A percentile compares a stretch with the other conserved stretches of the same genome.
These are phyloP conservation scores for Hura crepitans DNA, from an alignment of 441 rosid species.

Conservation along the genomic window DNA sequence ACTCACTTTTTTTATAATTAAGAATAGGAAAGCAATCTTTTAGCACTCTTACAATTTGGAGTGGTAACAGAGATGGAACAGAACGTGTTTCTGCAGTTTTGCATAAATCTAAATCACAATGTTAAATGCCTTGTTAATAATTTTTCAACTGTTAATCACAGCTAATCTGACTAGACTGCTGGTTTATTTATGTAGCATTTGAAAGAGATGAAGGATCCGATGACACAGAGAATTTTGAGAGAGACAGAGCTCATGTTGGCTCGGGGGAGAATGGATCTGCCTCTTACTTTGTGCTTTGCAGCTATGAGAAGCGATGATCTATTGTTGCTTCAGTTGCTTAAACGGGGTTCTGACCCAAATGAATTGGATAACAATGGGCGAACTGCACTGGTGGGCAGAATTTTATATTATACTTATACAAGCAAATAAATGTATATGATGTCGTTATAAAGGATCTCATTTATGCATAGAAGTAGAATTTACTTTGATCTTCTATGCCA, in stretches of 20 bases:
- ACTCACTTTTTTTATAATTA: too few relatives aligned
- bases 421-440: not conserved
- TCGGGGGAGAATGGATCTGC: slow-evolving; percentile 66
- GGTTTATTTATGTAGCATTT: slow-evolving; percentile 42
- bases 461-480: too few relatives aligned
- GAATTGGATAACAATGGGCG: slow-evolving; percentile 66
- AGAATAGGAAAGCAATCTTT: too few relatives aligned
- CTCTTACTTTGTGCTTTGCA: slow-evolving; percentile 61
- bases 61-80: too few relatives aligned
- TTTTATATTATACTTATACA: not conserved
- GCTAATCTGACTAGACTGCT: too few relatives aligned
- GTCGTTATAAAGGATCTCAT: too few relatives aligned
- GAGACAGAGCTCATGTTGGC: slow-evolving; percentile 73
- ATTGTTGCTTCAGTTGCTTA: slow-evolving; percentile 50
- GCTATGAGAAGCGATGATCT: slow-evolving; percentile 57
- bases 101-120: too few relatives aligned
- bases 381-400: slow-evolving; percentile 52
- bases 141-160: too few relatives aligned
- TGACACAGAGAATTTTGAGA: slow-evolving; percentile 51
- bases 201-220: slow-evolving; percentile 58
- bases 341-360: slow-evolving; percentile 66
- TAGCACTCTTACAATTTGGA: too few relatives aligned
- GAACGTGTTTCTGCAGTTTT: too few relatives aligned
- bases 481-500: not conserved
- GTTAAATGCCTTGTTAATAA: not conserved